Evolutionary conservation across 345 rosid species (phyloP), one percentile per base, ranked within the genome.

Genomic region (Mallotus nudiflorus): DNA sequence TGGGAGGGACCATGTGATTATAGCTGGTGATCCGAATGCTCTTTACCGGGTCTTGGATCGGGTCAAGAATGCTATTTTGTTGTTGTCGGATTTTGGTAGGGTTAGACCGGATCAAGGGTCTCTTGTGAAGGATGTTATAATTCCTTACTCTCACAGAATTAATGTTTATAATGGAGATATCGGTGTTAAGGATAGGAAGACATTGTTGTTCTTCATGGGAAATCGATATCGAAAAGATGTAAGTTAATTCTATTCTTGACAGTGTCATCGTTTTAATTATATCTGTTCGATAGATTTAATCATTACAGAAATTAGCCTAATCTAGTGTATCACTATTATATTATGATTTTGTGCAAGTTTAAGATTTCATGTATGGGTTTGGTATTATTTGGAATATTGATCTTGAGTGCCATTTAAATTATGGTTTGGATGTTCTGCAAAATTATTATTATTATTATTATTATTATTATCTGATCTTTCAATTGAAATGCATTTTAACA

Each of bases 121-220:
- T 9, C 74, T 95, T 57, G 92, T 88, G 6, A 95, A 95, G 79
- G 99, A 95, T 65, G 89, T 95, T 44, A 88, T 92, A 0, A 82
- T 95, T 29, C 99, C 98, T 16, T 95, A 95, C 59, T 85, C 98
- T 12, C 98, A 92, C 75, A 80, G 98, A 69, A 90, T 95, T 60
- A 89, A 84, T 69, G 63, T 82, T 48, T 95, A 83, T 71, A 81
- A 54, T 3, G 99, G 98, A 0, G 94, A 87, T 25, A 61, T 86
- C 7, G 90, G 94, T 14, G 85, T 89, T 2, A 72, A 85, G 49
- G 72, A 82, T 24, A 82, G 99, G 39, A 80, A 80, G 40, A 95
- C 89, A 0, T 84, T 95, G 69, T 81, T 95, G 77, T 95, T 95
- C 82, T 95, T 95, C 82, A 95, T 95, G 99, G 99, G 99, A 4